Conservation (phyloP, 1,139 yeast species). For the Taiozyma sp. region DNA sequence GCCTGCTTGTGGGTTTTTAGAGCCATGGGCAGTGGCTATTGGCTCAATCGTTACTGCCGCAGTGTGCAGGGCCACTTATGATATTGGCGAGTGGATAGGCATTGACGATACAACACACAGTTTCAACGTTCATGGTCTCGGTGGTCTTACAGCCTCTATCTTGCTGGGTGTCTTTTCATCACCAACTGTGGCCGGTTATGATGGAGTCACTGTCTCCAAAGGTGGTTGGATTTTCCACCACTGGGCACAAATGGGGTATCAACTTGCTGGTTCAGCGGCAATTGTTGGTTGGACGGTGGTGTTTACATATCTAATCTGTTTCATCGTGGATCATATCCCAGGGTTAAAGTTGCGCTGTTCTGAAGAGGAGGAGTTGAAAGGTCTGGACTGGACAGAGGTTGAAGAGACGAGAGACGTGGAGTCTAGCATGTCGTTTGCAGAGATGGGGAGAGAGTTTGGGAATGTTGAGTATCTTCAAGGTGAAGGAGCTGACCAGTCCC, state of each 20-base stretch:
- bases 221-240: slow-evolving; percentile 51
- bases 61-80: slow-evolving; percentile 35
- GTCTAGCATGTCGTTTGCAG: neutral
- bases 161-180: slow-evolving; percentile 43
- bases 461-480: neutral
- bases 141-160: slow-evolving; percentile 42
- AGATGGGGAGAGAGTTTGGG: slow-evolving; percentile 1
- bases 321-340: slow-evolving; percentile 41
- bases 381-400: slow-evolving; percentile 41
- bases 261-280: slow-evolving; percentile 39
- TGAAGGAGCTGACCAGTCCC: neutral
- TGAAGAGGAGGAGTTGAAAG: slow-evolving; percentile 41
- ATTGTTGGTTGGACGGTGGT: slow-evolving; percentile 38
- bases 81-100: slow-evolving; percentile 37
- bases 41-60: slow-evolving; percentile 39
- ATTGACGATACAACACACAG: slow-evolving; percentile 45
- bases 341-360: slow-evolving; percentile 38
- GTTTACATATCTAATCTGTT: slow-evolving; percentile 37
- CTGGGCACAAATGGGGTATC: slow-evolving; percentile 47
- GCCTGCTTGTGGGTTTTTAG: slow-evolving; percentile 46
- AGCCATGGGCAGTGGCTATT: slow-evolving; percentile 45
- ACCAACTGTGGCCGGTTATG: slow-evolving; percentile 41
- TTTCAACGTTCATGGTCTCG: slow-evolving; percentile 44
- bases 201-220: slow-evolving; percentile 40
- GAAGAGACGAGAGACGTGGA: slow-evolving; percentile 23